Evolutionary conservation across 1,284 basidiomycete species (phyloP).

Genomic region (Leccinum griseonigrum): DNA sequence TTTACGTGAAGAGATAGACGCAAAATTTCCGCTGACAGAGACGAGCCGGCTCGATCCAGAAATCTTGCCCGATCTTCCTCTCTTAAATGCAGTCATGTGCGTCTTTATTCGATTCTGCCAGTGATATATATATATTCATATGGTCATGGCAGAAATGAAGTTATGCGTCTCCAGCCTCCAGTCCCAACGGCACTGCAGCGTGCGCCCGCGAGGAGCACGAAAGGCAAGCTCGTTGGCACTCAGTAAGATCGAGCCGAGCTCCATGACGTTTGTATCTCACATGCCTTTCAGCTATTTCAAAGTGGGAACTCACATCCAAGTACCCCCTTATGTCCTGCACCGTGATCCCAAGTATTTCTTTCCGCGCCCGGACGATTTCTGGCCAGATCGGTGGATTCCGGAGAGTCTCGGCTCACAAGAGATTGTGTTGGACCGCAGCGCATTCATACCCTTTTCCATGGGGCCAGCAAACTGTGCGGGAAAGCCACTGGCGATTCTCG

Average conservation of each 20-base stretch:
- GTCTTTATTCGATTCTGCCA: not conserved
- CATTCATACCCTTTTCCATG: conserved; percentile 35
- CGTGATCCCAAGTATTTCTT: conserved; percentile 41
- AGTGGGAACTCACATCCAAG: conserved; percentile 38
- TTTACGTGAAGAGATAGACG: conserved; percentile 21
- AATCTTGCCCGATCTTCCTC: conserved; percentile 14
- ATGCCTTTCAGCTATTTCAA: conserved; percentile 35
- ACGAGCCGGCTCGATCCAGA: conserved; percentile 15
- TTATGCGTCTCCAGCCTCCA: conserved; percentile 39
- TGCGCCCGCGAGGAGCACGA: conserved; percentile 28
- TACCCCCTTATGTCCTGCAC: conserved; percentile 40
- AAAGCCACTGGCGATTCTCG: conserved; percentile 33
- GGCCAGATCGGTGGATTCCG: conserved; percentile 43
- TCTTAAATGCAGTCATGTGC: conserved; percentile 28
- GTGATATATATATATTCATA: not conserved
- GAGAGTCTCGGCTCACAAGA: conserved; percentile 10
- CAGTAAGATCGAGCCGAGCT: conserved; percentile 25
- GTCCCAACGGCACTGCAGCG: conserved; percentile 36
- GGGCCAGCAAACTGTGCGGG: conserved; percentile 37
- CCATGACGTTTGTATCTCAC: not conserved
- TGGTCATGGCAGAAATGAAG: conserved; percentile 36
- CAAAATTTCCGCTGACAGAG: conserved; percentile 21
- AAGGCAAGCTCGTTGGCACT: conserved; percentile 33
- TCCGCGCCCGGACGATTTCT: conserved; percentile 39
- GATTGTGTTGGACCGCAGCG: conserved; percentile 20